phyloP scores from a whole-genome alignment of 139 green algal genomes.

The Tetraselmis striata region DNA sequence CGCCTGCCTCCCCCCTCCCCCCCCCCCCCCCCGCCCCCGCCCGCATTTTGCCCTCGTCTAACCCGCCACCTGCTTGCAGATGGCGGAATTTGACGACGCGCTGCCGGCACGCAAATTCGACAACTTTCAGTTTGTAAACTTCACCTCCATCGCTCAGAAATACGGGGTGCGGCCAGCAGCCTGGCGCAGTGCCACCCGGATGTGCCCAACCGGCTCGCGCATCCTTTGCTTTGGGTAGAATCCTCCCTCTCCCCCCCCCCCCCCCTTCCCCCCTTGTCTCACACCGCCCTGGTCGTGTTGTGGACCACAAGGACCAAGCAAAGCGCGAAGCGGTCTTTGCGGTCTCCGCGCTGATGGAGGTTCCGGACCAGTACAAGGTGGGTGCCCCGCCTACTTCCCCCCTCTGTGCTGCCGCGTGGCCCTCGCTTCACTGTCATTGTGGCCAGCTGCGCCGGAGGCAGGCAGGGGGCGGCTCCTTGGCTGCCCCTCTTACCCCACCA shows the following conservation, averaged over 20 bases:
- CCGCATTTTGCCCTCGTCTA: too few relatives aligned
- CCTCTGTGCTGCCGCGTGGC: not conserved
- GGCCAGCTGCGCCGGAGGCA: too few relatives aligned
- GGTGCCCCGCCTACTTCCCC: not conserved
- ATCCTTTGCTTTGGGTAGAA: not conserved
- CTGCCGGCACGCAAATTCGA: constrained; percentile 34
- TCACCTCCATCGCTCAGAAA: constrained; percentile 35
- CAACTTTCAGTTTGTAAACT: constrained; percentile 67
- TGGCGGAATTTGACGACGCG: constrained; percentile 67
- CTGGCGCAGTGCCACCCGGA: not conserved
- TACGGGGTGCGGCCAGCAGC: not conserved
- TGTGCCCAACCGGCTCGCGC: not conserved
- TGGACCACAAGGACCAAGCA: not conserved
- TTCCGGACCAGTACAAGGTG: constrained; percentile 66
- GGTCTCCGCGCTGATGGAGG: constrained; percentile 63
- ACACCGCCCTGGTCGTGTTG: not conserved
- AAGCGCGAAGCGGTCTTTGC: constrained; percentile 48
- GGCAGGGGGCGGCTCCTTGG: too few relatives aligned
- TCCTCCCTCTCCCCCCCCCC: too few relatives aligned
- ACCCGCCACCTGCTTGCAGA: too few relatives aligned
- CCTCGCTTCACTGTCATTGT: too few relatives aligned
- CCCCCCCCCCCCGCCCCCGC: too few relatives aligned
- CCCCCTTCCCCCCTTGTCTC: too few relatives aligned
- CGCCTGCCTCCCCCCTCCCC: not conserved
- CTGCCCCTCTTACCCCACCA: too few relatives aligned